These are phyloP conservation scores for Phytopythium helicoides DNA, from an alignment of 352 stramenopile species.

Conservation along the genomic window DNA sequence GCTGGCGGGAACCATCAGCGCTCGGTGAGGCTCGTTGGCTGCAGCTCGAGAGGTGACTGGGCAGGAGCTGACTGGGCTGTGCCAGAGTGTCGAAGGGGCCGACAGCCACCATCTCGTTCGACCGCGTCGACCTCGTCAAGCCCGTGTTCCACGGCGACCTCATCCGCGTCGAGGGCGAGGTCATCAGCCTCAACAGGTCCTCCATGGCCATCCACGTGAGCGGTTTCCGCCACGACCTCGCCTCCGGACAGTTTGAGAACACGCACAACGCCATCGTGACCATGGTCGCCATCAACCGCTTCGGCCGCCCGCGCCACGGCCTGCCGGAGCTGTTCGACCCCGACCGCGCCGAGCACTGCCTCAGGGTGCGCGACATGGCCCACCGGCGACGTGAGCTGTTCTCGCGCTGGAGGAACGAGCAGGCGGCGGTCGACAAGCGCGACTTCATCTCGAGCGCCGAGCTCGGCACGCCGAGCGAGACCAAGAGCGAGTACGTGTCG, in stretches of 20 bases:
- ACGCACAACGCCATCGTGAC: slow-evolving; percentile 60
- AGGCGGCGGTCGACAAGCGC: slow-evolving; percentile 42
- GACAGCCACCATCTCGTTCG: slow-evolving; percentile 52
- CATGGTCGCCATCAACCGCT: slow-evolving; percentile 62
- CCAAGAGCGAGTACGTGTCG: slow-evolving; percentile 38
- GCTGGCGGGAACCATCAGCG: slow-evolving; percentile 39
- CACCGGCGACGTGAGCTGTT: slow-evolving; percentile 37
- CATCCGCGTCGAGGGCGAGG: slow-evolving; percentile 46
- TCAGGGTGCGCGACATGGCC: slow-evolving; percentile 38
- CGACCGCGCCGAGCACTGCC: slow-evolving; percentile 33
- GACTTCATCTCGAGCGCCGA: slow-evolving; percentile 27
- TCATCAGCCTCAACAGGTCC: slow-evolving; percentile 47
- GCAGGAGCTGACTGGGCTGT: background rate
- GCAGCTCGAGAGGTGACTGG: too few relatives aligned
- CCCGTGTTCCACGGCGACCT: slow-evolving; percentile 55
- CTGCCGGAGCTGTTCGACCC: slow-evolving; percentile 46
- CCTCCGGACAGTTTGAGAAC: slow-evolving; percentile 36
- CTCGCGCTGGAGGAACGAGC: slow-evolving; percentile 36
- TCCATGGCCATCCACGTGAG: slow-evolving; percentile 54
- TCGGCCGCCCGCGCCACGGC: slow-evolving; percentile 30
- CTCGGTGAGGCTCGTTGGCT: slow-evolving; percentile 11
- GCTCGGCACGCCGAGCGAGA: slow-evolving; percentile 25
- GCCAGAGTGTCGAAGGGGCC: slow-evolving; percentile 26
- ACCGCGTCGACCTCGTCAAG: slow-evolving; percentile 52
- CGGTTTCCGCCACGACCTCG: slow-evolving; percentile 45